Base-by-base conservation (phyloP, 73 alveolate species). In the Symbiodinium natans region DNA sequence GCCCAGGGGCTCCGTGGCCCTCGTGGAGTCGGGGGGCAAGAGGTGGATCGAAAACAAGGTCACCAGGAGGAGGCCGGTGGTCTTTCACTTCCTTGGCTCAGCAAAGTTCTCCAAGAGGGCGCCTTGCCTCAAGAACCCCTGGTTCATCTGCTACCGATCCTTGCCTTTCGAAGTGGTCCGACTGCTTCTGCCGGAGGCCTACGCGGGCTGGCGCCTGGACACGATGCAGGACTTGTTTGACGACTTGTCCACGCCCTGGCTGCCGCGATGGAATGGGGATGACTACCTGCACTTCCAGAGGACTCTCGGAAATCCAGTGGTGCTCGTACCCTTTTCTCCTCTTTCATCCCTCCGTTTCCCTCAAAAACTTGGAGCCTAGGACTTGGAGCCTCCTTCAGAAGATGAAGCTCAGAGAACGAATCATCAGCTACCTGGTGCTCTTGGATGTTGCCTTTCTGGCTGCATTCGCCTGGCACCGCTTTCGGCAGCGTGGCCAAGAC, bases 21-120 rank as follows among this genome's bases (percentile, higher is more conserved):
- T 63, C 17, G 80, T 63, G 40, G 19, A 63, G 33, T 63, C 80
- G 0, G 1, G 27, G 21, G 80, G 80, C 38, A 31, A 29, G 38
- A 5, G 36, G 29, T 63, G 80, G 80, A 63, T 63, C 80, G 80
- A 63, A 63, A 63, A 63, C 59, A 25, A 36, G 29, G 17, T 63
- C 38, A 63, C 80, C 80, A 63, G 27, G 80, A 63, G 11, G 38
- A 23, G 80, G 13, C 80, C 80, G 36, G 19, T 63, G 80, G 33
- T 63, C 80, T 63, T 63, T 36, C 80, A 63, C 23, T 63, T 63
- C 80, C 80, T 36, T 2, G 80, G 80, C 36, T 36, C 80, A 25
- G 80, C 36, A n/a, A 63, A 63, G 80, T 63, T 63, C 80, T 63
- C 80, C 80, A 63, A 63, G 33, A 63, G 33, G 36, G 80, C 80